These are phyloP conservation scores for Alnus glutinosa DNA, from an alignment of 306 rosid species.

Conservation along the genomic window DNA sequence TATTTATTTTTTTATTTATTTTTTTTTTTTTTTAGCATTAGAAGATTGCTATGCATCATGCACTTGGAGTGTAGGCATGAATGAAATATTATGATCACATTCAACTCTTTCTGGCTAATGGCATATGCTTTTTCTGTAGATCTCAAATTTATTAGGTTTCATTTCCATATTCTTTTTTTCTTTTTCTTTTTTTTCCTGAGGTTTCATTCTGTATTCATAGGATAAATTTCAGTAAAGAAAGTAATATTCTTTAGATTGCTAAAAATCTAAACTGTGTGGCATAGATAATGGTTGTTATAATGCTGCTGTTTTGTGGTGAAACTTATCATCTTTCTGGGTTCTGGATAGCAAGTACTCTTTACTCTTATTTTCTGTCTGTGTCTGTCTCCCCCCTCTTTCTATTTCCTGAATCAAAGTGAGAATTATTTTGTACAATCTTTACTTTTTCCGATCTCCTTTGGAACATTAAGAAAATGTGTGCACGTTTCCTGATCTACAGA, in stretches of 20 bases:
- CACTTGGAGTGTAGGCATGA: neutral
- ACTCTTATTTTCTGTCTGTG: neutral
- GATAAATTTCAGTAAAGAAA: neutral
- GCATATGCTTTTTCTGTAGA: neutral
- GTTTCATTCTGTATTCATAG: neutral
- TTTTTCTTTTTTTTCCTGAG: too few species aligned
- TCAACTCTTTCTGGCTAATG: neutral
- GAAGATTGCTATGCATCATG: neutral
- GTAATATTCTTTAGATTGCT: neutral
- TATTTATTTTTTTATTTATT: too few species aligned
- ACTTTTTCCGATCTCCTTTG: neutral
- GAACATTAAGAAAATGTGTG: constrained; percentile 6
- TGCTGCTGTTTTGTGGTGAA: neutral
- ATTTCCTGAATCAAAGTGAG: neutral
- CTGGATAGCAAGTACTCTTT: neutral
- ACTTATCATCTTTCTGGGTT: neutral
- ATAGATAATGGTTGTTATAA: neutral
- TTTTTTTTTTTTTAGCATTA: neutral
- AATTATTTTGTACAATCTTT: neutral
- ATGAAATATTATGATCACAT: neutral
- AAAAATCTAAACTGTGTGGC: neutral
- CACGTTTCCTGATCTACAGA: constrained; percentile 45
- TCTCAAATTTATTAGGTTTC: neutral
- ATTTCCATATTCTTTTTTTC: too few species aligned
- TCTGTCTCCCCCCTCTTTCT: too few species aligned